Evolutionary conservation across 345 rosid species (phyloP).

Genomic region (Rhodomyrtus tomentosa): DNA sequence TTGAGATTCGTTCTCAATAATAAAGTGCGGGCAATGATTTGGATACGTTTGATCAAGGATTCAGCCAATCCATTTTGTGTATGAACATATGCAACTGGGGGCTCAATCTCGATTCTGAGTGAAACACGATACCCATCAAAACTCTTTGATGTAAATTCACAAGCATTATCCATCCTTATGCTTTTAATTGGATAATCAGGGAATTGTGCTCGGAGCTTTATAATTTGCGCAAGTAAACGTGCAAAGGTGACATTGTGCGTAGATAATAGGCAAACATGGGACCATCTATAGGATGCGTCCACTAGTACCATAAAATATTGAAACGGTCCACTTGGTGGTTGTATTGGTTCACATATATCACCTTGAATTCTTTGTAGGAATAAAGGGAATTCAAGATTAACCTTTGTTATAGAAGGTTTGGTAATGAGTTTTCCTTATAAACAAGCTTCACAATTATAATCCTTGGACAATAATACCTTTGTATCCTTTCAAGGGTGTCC

Average conservation of each 20-base stretch:
- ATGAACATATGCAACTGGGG: neutral
- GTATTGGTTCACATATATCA: neutral
- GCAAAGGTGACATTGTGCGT: neutral
- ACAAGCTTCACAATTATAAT: no score
- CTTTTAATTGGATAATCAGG: slow-evolving; percentile 1
- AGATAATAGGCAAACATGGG: slow-evolving; percentile 1
- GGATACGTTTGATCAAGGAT: neutral
- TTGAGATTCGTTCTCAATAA: neutral
- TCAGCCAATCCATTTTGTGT: neutral
- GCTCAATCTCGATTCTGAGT: neutral
- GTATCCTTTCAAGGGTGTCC: no score
- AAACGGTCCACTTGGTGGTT: neutral
- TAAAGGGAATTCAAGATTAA: neutral
- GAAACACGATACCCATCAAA: neutral
- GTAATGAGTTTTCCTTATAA: neutral
- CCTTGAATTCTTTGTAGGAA: neutral
- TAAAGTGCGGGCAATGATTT: neutral
- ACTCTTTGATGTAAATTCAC: slow-evolving; percentile 1
- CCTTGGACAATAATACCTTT: no score
- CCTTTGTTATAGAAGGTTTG: neutral
- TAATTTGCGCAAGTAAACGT: neutral
- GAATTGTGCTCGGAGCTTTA: neutral
- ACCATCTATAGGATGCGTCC: neutral
- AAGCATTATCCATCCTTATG: neutral
- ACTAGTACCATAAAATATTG: neutral